Base-by-base conservation (phyloP, 2,329 filamentous ascomycete species). In the Alternaria arbusti region DNA sequence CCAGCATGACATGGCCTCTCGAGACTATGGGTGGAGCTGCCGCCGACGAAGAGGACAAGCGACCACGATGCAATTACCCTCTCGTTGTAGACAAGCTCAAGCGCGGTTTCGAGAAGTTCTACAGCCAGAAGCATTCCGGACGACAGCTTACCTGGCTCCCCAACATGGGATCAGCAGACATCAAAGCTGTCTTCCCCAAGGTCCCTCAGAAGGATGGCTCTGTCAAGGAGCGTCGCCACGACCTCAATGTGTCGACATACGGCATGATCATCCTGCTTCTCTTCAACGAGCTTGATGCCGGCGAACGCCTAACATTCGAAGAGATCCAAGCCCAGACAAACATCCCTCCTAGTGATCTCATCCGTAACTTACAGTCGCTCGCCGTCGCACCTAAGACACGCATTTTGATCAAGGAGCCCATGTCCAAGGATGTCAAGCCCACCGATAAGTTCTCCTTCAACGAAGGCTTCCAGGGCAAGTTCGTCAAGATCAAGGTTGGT, bases 1-100 rank as follows among this genome's bases (percentile, higher is more conserved):
- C 94, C 0, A 94, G 90, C 70, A 97, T 96, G 79, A 95, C 93
- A 77, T 99, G 96, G 96, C 96, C 96, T 2, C 88, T 94, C 69
- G 94, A 97, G 72, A 88, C 93, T 12, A 94, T 97, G 89, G 89
- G 79, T 49, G 79, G 90, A 8, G 82, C 79, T 25, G 88, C 63
- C 70, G 85, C 77, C 72, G 86, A 82, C 72, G 86, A 80, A 71
- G 86, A 78, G 22, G 70, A 72, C 28, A 76, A 73, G n/a, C 79
- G 75, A 64, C 82, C 78, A 72, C 84, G 75, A 55, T 93, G 91
- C 83, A 90, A 88, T 58, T 97, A 91, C 77, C 94, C 95, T 0
- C 80, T 86, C 0, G 88, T 91, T 40, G 88, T 98, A 54, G 88
- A 91, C 64, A 86, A 85, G 10, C 84, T 97, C 58, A 93, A 94